Percentiles rank a stretch among this genome's conserved stretches.
Evolutionary conservation across 495 filamentous ascomycete genomes (phyloP).

Genomic region (Lasiosphaeria hispida): DNA sequence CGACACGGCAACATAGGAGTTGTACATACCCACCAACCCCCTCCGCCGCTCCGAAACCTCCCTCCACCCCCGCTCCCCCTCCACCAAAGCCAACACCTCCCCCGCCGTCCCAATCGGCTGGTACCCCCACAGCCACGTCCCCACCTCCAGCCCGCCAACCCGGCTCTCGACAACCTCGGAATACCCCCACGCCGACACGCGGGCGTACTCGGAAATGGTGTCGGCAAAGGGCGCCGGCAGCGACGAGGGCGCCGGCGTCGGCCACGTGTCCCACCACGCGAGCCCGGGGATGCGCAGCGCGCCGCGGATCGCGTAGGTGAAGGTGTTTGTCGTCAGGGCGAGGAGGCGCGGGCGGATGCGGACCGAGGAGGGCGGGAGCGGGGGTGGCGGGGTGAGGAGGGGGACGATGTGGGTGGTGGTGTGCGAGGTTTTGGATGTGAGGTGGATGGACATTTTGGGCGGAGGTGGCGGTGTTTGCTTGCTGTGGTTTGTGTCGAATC

Average conservation of each 20-base stretch:
- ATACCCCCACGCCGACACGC: conserved; percentile 58
- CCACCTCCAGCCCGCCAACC: conserved; percentile 29
- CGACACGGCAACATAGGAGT: conserved; percentile 42
- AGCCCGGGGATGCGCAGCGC: conserved; percentile 25
- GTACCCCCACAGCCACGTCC: conserved; percentile 38
- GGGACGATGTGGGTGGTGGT: no score
- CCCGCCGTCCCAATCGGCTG: conserved; percentile 41
- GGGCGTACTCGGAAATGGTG: conserved; percentile 41
- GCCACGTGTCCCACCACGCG: conserved; percentile 49
- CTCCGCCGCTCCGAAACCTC: conserved; percentile 45
- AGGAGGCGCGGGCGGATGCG: conserved; percentile 46
- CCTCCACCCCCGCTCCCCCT: conserved; percentile 34
- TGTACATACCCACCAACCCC: conserved; percentile 51
- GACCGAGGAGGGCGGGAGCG: conserved; percentile 19
- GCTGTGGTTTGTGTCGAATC: no score
- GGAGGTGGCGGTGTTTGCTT: no score
- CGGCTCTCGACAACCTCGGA: conserved; percentile 48
- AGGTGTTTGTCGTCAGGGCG: conserved; percentile 55
- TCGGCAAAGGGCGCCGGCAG: conserved; percentile 55
- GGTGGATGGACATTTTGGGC: no score
- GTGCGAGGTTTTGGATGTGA: no score
- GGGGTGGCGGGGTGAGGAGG: neutral
- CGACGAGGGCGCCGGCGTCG: conserved; percentile 21
- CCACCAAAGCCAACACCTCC: conserved; percentile 29
- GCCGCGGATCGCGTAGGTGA: conserved; percentile 53